phyloP scores from a whole-genome alignment of 768 basidiomycete genomes.

The Tubosaeta brunneosetosa region DNA sequence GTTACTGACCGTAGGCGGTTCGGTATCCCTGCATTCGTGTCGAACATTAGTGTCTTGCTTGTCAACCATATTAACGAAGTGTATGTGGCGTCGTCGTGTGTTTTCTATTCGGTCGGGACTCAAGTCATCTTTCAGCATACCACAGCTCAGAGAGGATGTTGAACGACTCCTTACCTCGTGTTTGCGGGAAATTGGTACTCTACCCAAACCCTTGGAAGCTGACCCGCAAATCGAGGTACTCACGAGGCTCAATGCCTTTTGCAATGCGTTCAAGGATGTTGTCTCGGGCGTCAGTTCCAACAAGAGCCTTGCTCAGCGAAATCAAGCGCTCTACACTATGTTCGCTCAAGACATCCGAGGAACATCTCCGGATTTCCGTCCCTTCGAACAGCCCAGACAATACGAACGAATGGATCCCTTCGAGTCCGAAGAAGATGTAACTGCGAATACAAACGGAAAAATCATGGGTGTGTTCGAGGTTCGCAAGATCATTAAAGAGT shows the following conservation, averaged over 20 bases:
- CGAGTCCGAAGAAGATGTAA: constrained; percentile 3
- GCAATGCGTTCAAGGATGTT: constrained; percentile 32
- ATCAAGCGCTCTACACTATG: constrained; percentile 27
- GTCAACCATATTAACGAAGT: constrained; percentile 47
- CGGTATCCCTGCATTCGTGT: constrained; percentile 50
- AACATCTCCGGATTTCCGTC: constrained; percentile 42
- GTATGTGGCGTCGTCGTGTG: constrained; percentile 32
- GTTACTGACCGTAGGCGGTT: constrained; percentile 45
- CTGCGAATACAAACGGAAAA: neutral
- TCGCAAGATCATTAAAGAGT: constrained; percentile 34
- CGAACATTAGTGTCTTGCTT: constrained; percentile 48
- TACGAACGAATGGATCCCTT: constrained; percentile 10
- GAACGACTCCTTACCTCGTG: constrained; percentile 36
- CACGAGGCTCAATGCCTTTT: constrained; percentile 42
- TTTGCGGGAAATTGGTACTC: constrained; percentile 28
- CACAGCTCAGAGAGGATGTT: constrained; percentile 38
- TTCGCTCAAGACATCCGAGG: constrained; percentile 34
- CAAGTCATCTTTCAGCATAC: constrained; percentile 37
- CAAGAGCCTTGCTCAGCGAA: constrained; percentile 36
- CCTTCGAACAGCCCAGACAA: constrained; percentile 16
- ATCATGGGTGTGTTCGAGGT: constrained; percentile 33
- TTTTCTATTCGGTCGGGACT: no score
- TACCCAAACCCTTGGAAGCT: constrained; percentile 37
- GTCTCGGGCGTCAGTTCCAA: constrained; percentile 32
- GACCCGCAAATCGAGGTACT: constrained; percentile 47